Percentiles rank a stretch among this genome's conserved stretches.
phyloP scores from a whole-genome alignment of 2,329 filamentous ascomycete species.

The Aspergillus floridensis region DNA sequence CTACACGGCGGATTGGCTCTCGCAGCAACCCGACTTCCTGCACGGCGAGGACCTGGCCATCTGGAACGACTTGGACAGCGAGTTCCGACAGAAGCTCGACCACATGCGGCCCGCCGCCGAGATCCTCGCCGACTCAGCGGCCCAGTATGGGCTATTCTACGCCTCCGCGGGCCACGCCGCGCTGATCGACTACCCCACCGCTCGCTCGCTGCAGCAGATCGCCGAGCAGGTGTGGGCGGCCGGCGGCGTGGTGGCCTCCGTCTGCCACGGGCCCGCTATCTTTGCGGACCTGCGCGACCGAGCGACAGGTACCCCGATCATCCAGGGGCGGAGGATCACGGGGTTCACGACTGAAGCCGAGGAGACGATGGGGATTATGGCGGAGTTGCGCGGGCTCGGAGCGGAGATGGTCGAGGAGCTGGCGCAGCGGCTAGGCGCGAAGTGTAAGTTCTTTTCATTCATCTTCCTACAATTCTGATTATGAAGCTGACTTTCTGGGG shows the following conservation, averaged over 20 bases:
- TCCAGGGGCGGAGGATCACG: conserved; percentile 4
- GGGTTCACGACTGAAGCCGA: conserved; percentile 10
- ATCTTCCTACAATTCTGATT: too few relatives aligned
- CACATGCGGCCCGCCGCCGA: not conserved
- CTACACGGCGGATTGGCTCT: conserved; percentile 48
- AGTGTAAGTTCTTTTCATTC: not conserved
- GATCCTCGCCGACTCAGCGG: not conserved
- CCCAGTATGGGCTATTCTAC: conserved; percentile 40
- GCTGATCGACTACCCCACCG: conserved; percentile 42
- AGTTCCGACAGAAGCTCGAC: conserved; percentile 33
- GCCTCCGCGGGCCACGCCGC: conserved; percentile 42
- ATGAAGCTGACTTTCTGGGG: too few relatives aligned
- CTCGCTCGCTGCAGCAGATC: conserved; percentile 27
- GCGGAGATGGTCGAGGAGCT: conserved; percentile 6
- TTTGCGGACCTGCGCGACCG: not conserved
- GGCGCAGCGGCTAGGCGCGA: not conserved
- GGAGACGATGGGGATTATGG: conserved; percentile 3
- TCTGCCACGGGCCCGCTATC: conserved; percentile 9
- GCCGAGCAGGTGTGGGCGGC: conserved; percentile 28
- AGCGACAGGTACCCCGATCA: not conserved
- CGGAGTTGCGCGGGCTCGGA: not conserved
- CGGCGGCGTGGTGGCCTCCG: conserved; percentile 28
- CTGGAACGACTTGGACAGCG: conserved; percentile 43
- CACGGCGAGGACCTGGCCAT: conserved; percentile 38
- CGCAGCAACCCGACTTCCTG: conserved; percentile 43